phyloP scores from a whole-genome alignment of 108 stramenopile genomes.

The Skeletonema potamos region DNA sequence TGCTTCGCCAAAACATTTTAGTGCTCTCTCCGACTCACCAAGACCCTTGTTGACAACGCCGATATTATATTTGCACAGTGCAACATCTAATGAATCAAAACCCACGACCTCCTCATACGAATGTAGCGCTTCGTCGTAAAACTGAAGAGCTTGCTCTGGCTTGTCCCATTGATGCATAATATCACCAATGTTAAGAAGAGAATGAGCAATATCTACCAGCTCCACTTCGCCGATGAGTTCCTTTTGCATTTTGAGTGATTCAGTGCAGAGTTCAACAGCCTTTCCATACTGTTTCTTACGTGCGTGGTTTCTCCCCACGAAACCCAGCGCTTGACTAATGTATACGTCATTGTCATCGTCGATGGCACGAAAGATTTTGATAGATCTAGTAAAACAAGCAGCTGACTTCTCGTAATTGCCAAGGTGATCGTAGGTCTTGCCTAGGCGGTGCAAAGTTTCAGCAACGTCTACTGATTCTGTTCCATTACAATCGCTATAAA shows the following conservation, averaged over 20 bases:
- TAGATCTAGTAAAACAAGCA: conserved; percentile 59
- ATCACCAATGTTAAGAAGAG: conserved; percentile 25
- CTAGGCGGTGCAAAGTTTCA: conserved; percentile 59
- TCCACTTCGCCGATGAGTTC: conserved; percentile 5
- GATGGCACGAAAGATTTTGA: conserved; percentile 54
- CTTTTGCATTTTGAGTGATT: conserved; percentile 36
- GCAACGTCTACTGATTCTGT: conserved; percentile 62
- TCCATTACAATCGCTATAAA: conserved; percentile 52
- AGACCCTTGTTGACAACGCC: conserved; percentile 56
- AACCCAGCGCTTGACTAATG: conserved; percentile 54
- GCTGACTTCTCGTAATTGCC: conserved; percentile 60
- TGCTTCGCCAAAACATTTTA: conserved; percentile 57
- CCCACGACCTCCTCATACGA: conserved; percentile 51
- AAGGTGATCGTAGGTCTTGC: conserved; percentile 61
- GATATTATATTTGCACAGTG: conserved; percentile 53
- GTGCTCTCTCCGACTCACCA: conserved; percentile 46
- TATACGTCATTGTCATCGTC: conserved; percentile 48
- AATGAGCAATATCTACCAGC: conserved; percentile 23
- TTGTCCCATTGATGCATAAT: conserved; percentile 50
- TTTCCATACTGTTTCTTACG: conserved; percentile 42
- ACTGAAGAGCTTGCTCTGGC: conserved; percentile 37
- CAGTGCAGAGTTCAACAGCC: conserved; percentile 50
- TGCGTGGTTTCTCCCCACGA: conserved; percentile 58
- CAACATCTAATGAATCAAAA: conserved; percentile 62
- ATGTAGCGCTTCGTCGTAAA: conserved; percentile 39